Base-by-base conservation (phyloP, 1,284 basidiomycete genomes). In the Sparassis latifolia region DNA sequence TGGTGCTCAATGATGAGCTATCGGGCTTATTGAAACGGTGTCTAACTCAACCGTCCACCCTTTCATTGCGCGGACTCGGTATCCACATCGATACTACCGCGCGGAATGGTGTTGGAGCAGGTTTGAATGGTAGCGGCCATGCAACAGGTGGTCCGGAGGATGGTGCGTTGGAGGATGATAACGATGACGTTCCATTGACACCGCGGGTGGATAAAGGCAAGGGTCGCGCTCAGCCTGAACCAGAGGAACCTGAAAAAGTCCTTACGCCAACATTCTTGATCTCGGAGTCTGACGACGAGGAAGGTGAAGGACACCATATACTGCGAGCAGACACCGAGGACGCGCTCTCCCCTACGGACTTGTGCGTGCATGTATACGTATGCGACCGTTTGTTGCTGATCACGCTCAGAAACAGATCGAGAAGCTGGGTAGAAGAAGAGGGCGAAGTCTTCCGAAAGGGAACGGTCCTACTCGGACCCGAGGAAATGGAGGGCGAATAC, bases 381-480 rank as follows among this genome's bases (percentile, higher is more conserved):
- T 27, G 6, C 40, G 9, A 10, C 20, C 43, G 27, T n/a, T 9
- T 3, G 10, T 41, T 12, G 37, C 28, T n/a, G 6, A 42, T 42
- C 28, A 29, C 51, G 29, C 33, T n/a, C 31, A 32, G 5, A 32
- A 37, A 10, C 40, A 87, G 86, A 48, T 89, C 85, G 39, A 76
- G 79, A 57, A 82, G 74, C 48, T 89, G 88, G 85, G 86, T 93
- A 0, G 87, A 84, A 57, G 91, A 93, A 61, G 91, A 92, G 61
- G 91, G 89, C 1, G 93, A 97, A 67, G 86, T 97, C 33, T 97
- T 97, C 71, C 75, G 93, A 46, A 93, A 93, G 64, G 92, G 93
- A 0, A 78, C 77, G 1, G 84, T 83, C 1, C 74, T 92, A 9
- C 73, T 96, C 7, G 85, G 87, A 0, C 84, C 86, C 3, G 89